Base-by-base conservation (phyloP, 2,329 filamentous ascomycete species). In the Lachnellula subtilissima region DNA sequence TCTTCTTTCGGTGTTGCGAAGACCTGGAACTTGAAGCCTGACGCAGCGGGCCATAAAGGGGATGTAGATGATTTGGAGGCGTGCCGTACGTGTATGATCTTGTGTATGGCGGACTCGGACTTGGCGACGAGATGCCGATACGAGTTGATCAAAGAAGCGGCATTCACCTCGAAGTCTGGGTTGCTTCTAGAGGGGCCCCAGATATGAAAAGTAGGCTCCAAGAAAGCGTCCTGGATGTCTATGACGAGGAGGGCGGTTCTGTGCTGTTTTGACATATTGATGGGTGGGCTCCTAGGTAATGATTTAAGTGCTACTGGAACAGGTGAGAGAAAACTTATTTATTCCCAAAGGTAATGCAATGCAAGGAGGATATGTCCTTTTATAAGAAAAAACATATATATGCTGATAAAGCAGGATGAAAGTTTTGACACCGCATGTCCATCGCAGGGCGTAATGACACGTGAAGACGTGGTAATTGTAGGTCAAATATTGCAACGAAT, bases 11-110 rank as follows among this genome's bases (percentile, higher is more conserved):
- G 65, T 4, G 61, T 57, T 0, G 70, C 58, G 35, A 58, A 62
- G 11, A 48, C 36, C 48, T 61, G 58, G 48, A 64, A 62, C 22
- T 46, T 46, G 48, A 55, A 51, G 12, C 58, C 59, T 0, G 65
- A 67, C 12, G 63, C 65, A 25, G 64, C 56, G 0, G 74, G 73
- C 51, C 75, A 69, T 2, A 79, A 67, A 4, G 68, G 66, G 0
- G 72, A 74, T 63, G 1, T 64, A 59, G 17, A 64, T 60, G 4
- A 48, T n/a, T 15, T 32, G 1, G 75, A 78, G 22, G 74, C 69
- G 62, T 79, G 77, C 51, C 72, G 72, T 12, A 79, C 58, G 61
- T 80, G 77, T 48, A 77, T 72, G 39, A 79, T 70, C 37, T 73
- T 67, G 51, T 58, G 59, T 15, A 4, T 12, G 28, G 9, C 9